These are phyloP conservation scores for Rhododendron griersonianum DNA, from an alignment of 148 eudicot species.

Conservation along the genomic window DNA sequence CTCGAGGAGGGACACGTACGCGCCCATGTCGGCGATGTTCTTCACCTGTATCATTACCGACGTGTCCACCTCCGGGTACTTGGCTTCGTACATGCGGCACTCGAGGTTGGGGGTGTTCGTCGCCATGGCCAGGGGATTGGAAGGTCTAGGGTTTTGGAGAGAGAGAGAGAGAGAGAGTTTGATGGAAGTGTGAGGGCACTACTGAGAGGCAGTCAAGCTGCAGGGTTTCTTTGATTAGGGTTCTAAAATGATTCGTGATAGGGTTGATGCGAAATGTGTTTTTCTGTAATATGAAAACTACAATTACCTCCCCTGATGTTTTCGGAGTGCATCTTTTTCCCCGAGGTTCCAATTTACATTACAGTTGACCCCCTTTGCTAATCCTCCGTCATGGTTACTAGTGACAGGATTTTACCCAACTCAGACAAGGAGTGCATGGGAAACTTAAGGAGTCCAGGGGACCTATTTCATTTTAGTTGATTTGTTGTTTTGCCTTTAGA, in stretches of 20 bases:
- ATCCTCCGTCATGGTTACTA: too few species aligned
- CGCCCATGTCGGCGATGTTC: constrained; percentile 92
- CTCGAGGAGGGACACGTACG: constrained; percentile 78
- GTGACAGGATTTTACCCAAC: too few species aligned
- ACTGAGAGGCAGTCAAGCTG: not conserved
- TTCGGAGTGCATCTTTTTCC: not conserved
- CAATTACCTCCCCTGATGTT: not conserved
- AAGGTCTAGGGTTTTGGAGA: constrained; percentile 1
- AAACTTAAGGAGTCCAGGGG: too few species aligned
- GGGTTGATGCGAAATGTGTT: not conserved
- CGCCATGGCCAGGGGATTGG: constrained; percentile 5
- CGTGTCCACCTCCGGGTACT: constrained; percentile 87
- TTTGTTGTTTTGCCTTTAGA: too few species aligned
- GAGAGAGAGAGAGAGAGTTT: not conserved
- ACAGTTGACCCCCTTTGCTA: not conserved
- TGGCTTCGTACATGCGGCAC: constrained; percentile 89
- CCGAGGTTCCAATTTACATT: not conserved
- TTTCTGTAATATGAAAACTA: not conserved
- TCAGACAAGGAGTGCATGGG: too few species aligned
- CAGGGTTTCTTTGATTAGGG: not conserved
- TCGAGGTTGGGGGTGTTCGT: constrained; percentile 50
- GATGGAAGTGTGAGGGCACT: not conserved
- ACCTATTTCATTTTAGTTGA: too few species aligned
- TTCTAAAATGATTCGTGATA: not conserved
- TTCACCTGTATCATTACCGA: constrained; percentile 96